phyloP scores from a whole-genome alignment of 176 grass and related monocot genomes.

The Juncus inflexus region DNA sequence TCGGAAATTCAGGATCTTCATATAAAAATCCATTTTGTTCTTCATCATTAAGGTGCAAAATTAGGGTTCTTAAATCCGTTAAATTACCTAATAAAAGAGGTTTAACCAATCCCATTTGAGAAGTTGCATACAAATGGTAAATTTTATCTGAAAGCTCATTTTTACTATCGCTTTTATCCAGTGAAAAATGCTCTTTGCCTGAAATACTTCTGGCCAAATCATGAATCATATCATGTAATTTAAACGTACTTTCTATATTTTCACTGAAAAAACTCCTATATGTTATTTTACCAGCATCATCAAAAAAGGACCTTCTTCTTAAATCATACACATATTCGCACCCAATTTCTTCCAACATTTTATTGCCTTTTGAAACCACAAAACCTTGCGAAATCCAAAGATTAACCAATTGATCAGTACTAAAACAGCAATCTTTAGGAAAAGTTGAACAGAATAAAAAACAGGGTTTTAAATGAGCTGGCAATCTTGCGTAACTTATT shows the following conservation, averaged over 20 bases:
- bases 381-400: slow-evolving; percentile 32
- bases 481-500: slow-evolving; percentile 33
- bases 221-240: slow-evolving; percentile 38
- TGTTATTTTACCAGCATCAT: slow-evolving; percentile 8
- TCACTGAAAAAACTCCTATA: slow-evolving; percentile 8
- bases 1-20: slow-evolving; percentile 21
- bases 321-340: slow-evolving; percentile 31
- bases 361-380: slow-evolving; percentile 11
- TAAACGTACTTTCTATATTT: slow-evolving; percentile 24
- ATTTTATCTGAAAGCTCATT: slow-evolving; percentile 17
- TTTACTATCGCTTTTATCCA: slow-evolving; percentile 12
- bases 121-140: slow-evolving; percentile 29
- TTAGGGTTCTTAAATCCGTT: slow-evolving; percentile 17
- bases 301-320: slow-evolving; percentile 30
- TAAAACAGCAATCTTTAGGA: slow-evolving; percentile 22
- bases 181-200: slow-evolving; percentile 24
- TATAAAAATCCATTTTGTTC: slow-evolving; percentile 23
- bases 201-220: slow-evolving; percentile 29
- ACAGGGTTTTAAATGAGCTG: slow-evolving; percentile 27
- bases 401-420: neutral
- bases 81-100: slow-evolving; percentile 11
- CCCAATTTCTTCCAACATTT: slow-evolving; percentile 21
- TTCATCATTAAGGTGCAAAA: slow-evolving; percentile 26
- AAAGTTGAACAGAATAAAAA: slow-evolving; percentile 38
- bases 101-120: slow-evolving; percentile 18